These are phyloP conservation scores for Cantharellus cinnabarinus DNA, from an alignment of 768 basidiomycete species.

Conservation along the genomic window DNA sequence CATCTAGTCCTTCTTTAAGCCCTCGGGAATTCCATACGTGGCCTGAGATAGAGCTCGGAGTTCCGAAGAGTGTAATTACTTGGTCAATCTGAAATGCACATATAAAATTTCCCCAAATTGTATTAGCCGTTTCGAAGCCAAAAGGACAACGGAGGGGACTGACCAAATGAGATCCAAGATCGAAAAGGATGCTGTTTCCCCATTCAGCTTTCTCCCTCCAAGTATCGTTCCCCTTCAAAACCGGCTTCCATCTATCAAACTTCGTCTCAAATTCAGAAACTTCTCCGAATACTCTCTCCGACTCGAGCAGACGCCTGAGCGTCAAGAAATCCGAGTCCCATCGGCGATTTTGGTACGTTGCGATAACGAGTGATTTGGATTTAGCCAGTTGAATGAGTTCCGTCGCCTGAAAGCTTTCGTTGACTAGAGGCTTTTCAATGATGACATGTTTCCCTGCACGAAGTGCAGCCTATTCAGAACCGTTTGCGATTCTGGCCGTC, in stretches of 20 bases:
- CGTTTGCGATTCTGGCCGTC: background rate
- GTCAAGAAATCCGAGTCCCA: slow-evolving; percentile 16
- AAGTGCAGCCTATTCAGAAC: slow-evolving; percentile 2
- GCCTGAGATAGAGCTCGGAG: slow-evolving; percentile 15
- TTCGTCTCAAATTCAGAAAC: slow-evolving; percentile 11
- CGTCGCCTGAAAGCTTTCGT: slow-evolving; percentile 10
- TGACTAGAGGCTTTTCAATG: slow-evolving; percentile 16
- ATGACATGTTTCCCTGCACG: slow-evolving; percentile 12
- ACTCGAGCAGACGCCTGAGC: slow-evolving; percentile 10
- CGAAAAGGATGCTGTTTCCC: slow-evolving; percentile 19
- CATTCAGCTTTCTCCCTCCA: slow-evolving; percentile 21
- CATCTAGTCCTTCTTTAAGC: slow-evolving; percentile 16
- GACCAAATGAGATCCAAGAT: slow-evolving; percentile 22
- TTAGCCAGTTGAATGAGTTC: slow-evolving; percentile 13
- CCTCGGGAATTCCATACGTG: slow-evolving; percentile 14
- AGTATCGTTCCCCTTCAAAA: slow-evolving; percentile 5
- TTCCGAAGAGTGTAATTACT: slow-evolving; percentile 20
- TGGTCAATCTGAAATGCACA: slow-evolving; percentile 16
- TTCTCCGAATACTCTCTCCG: slow-evolving; percentile 10
- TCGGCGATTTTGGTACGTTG: slow-evolving; percentile 10
- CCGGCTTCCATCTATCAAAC: slow-evolving; percentile 18
- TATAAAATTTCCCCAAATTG: background rate
- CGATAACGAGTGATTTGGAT: slow-evolving; percentile 7
- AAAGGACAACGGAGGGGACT: background rate
- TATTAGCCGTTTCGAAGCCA: background rate